A percentile compares a stretch with the other conserved stretches of the same genome.
phyloP scores from a whole-genome alignment of 768 basidiomycete genomes.

The Boletellus emodensis region DNA sequence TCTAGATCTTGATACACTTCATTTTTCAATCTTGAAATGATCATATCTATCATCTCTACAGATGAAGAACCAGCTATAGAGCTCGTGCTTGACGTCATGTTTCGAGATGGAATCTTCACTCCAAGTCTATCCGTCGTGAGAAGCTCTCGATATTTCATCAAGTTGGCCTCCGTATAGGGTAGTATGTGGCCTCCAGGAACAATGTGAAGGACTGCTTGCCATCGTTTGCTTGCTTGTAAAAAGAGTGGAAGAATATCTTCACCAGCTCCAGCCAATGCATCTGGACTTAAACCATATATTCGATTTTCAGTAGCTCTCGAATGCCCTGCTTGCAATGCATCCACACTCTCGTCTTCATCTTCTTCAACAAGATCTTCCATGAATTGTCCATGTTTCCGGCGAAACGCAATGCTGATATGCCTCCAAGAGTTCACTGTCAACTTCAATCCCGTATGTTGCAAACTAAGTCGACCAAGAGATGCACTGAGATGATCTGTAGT shows the following conservation, averaged over 20 bases:
- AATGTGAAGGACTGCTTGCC: neutral
- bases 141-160: too few relatives aligned
- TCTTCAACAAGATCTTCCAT: conserved; percentile 1
- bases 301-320: conserved; percentile 19
- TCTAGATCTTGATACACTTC: too few relatives aligned
- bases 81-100: too few relatives aligned
- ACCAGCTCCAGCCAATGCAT: conserved; percentile 12
- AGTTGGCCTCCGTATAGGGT: neutral
- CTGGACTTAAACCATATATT: conserved; percentile 28
- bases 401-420: conserved; percentile 24
- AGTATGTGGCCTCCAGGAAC: neutral
- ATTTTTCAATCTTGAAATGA: too few relatives aligned
- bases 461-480: neutral
- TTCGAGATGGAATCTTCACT: too few relatives aligned
- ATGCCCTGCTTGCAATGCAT: conserved; percentile 28
- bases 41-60: too few relatives aligned
- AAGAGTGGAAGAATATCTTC: conserved; percentile 27
- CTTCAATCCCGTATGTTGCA: neutral
- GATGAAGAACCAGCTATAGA: too few relatives aligned
- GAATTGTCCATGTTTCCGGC: conserved; percentile 3
- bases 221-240: conserved; percentile 17
- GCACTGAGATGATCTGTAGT: neutral
- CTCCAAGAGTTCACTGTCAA: conserved; percentile 9
- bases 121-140: too few relatives aligned
- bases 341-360: conserved; percentile 8